These are phyloP conservation scores for Daedalea quercina DNA, from an alignment of 768 basidiomycete genomes.

Conservation along the genomic window DNA sequence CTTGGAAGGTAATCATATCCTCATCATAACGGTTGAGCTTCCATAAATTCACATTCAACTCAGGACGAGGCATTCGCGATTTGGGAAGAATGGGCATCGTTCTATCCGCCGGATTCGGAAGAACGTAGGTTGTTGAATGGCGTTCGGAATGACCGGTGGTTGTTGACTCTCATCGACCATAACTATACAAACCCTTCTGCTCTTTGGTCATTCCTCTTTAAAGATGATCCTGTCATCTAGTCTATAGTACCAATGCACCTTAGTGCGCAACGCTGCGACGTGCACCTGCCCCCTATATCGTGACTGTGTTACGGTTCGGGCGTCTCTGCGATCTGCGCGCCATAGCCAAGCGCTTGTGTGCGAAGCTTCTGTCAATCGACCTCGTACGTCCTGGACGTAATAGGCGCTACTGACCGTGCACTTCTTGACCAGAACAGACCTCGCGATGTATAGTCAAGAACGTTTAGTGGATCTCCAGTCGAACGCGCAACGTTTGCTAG, in stretches of 20 bases:
- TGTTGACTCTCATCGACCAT: constrained; percentile 90
- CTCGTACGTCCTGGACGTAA: too few species aligned
- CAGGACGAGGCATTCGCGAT: constrained; percentile 96
- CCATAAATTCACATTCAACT: constrained; percentile 1
- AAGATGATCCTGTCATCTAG: neutral
- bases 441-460: too few species aligned
- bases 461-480: too few species aligned
- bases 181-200: constrained; percentile 77
- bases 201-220: constrained; percentile 81
- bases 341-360: too few species aligned
- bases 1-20: constrained; percentile 80
- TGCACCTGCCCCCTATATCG: too few species aligned
- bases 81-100: constrained; percentile 91
- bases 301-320: too few species aligned
- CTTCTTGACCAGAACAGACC: too few species aligned
- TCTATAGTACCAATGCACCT: neutral
- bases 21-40: neutral
- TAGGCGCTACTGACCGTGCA: too few species aligned
- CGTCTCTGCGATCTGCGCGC: too few species aligned
- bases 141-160: constrained; percentile 73
- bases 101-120: constrained; percentile 70
- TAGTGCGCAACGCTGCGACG: too few species aligned
- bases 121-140: constrained; percentile 69
- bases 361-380: too few species aligned
- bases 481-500: too few species aligned